These are phyloP conservation scores for Acarospora socialis DNA, from an alignment of 2,329 filamentous ascomycete genomes.

Conservation along the genomic window DNA sequence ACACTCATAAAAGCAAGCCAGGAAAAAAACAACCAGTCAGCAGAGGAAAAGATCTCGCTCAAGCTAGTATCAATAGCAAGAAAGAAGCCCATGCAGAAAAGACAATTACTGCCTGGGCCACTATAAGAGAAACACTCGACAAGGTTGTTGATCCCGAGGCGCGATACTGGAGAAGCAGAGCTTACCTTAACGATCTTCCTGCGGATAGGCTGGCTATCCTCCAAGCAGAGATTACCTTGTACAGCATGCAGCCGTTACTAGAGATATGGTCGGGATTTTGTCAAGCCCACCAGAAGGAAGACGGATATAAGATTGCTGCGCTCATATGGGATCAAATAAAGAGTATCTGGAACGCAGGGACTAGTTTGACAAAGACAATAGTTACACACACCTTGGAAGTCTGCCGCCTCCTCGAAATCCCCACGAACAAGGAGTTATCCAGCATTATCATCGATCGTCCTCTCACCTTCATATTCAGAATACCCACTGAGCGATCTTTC, in stretches of 20 bases:
- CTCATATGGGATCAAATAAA: slow-evolving; percentile 32
- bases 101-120: slow-evolving; percentile 12
- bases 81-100: slow-evolving; percentile 9
- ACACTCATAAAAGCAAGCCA: slow-evolving; percentile 7
- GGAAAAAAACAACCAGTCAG: slow-evolving; percentile 12
- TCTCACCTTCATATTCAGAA: slow-evolving; percentile 33
- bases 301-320: slow-evolving; percentile 30
- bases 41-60: slow-evolving; percentile 11
- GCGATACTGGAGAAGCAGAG: slow-evolving; percentile 10
- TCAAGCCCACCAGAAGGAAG: slow-evolving; percentile 11
- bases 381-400: slow-evolving; percentile 21
- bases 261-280: slow-evolving; percentile 17
- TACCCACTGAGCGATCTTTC: slow-evolving; percentile 20
- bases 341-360: slow-evolving; percentile 24
- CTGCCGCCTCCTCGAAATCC: slow-evolving; percentile 21
- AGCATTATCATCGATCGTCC: slow-evolving; percentile 21
- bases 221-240: slow-evolving; percentile 12
- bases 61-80: slow-evolving; percentile 5
- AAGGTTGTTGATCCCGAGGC: slow-evolving; percentile 8
- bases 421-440: slow-evolving; percentile 11
- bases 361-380: slow-evolving; percentile 30
- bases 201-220: slow-evolving; percentile 8
- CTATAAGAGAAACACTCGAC: slow-evolving; percentile 11
- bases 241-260: slow-evolving; percentile 17
- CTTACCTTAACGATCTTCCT: slow-evolving; percentile 12